Evolutionary conservation across 1,284 basidiomycete species (phyloP).

Genomic region (Heterobasidion irregulare): DNA sequence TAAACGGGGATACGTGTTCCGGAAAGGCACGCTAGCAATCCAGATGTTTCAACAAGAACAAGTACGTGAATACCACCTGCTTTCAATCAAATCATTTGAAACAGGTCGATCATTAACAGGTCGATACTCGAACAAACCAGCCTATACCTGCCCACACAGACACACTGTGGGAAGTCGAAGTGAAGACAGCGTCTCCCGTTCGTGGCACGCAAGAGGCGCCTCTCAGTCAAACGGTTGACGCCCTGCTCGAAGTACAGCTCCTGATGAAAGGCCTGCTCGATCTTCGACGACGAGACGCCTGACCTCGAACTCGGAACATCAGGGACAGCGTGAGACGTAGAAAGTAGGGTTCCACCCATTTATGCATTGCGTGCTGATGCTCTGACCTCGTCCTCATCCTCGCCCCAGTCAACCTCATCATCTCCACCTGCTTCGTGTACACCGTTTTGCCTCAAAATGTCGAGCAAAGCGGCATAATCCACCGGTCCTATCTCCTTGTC

Average conservation of each 20-base stretch:
- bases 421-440: neutral
- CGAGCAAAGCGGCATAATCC: conserved; percentile 40
- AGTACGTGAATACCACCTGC: conserved; percentile 25
- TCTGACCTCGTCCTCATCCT: conserved; percentile 54
- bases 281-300: conserved; percentile 56
- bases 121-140: conserved; percentile 62
- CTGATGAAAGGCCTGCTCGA: conserved; percentile 75
- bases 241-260: conserved; percentile 67
- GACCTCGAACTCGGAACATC: conserved; percentile 8
- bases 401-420: conserved; percentile 22
- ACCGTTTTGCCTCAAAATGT: conserved; percentile 37
- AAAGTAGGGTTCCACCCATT: neutral
- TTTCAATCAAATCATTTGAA: neutral
- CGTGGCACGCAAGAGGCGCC: conserved; percentile 65
- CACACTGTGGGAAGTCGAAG: conserved; percentile 77
- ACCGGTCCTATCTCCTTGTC: conserved; percentile 27
- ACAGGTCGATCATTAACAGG: conserved; percentile 26
- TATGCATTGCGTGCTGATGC: conserved; percentile 38
- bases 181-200: conserved; percentile 69
- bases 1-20: conserved; percentile 69
- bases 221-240: conserved; percentile 53
- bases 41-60: conserved; percentile 81
- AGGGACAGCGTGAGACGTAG: neutral
- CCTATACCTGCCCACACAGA: conserved; percentile 65
- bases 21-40: conserved; percentile 58